Conservation (phyloP, 495 filamentous ascomycete species). For the Hypoxylon crocopeplum region DNA sequence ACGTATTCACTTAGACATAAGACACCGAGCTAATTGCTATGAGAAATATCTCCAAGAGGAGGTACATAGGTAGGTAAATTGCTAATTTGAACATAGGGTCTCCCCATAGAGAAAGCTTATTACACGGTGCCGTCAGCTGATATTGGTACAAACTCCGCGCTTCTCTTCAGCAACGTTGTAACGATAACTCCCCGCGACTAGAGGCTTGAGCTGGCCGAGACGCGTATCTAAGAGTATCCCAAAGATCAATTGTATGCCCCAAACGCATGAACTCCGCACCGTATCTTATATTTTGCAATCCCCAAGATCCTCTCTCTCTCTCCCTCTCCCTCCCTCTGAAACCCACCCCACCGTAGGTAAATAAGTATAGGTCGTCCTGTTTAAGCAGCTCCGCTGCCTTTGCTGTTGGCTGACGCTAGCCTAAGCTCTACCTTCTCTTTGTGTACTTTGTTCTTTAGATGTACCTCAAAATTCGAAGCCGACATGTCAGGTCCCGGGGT, state of each 20-base stretch:
- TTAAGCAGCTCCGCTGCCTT: constrained; percentile 1
- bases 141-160: constrained; percentile 39
- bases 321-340: background rate
- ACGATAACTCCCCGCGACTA: constrained; percentile 12
- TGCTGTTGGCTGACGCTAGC: constrained; percentile 20
- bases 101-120: constrained; percentile 23
- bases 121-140: constrained; percentile 16
- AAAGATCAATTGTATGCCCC: constrained; percentile 2
- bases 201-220: background rate
- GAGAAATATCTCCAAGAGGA: background rate
- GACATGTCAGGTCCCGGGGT: constrained; percentile 83
- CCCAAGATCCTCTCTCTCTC: constrained; percentile 3
- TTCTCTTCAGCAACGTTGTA: constrained; percentile 17
- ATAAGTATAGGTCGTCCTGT: no score
- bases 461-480: constrained; percentile 87
- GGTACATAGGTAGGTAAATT: background rate
- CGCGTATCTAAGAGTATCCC: constrained; percentile 2
- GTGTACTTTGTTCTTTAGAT: constrained; percentile 82
- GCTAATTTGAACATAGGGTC: constrained; percentile 10
- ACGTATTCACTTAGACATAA: no score
- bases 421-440: constrained; percentile 67
- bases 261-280: constrained; percentile 22
- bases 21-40: background rate
- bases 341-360: no score
- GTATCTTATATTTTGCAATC: constrained; percentile 15